phyloP scores from a whole-genome alignment of 306 rosid genomes.

The Gynostemma pentaphyllum region DNA sequence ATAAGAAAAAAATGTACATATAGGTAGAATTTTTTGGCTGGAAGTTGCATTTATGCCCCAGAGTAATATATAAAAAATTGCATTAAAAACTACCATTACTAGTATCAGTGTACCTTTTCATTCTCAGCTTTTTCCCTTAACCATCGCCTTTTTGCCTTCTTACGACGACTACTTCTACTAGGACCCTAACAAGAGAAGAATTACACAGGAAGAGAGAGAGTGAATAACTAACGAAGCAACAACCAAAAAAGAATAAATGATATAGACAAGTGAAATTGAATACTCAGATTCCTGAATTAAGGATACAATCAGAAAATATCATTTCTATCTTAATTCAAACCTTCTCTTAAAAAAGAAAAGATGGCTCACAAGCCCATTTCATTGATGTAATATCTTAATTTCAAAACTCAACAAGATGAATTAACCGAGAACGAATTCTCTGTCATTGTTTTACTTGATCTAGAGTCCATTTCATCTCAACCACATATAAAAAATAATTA shows the following conservation, averaged over 20 bases:
- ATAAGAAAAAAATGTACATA: background rate
- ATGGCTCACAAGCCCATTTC: too few species aligned
- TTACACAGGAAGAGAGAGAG: background rate
- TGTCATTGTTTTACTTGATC: background rate
- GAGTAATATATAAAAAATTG: background rate
- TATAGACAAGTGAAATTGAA: constrained; percentile 1
- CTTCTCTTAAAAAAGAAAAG: too few species aligned
- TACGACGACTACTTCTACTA: constrained; percentile 86
- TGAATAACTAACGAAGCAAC: background rate
- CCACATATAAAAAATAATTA: background rate
- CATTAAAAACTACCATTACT: constrained; percentile 5
- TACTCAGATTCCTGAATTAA: constrained; percentile 3
- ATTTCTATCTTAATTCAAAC: background rate
- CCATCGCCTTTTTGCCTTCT: constrained; percentile 74
- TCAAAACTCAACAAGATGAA: background rate
- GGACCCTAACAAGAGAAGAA: constrained; percentile 36
- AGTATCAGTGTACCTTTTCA: constrained; percentile 41
- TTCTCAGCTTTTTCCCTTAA: constrained; percentile 55
- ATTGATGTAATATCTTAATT: too few species aligned
- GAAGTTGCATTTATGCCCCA: background rate
- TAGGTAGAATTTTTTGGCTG: background rate
- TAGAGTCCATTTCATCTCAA: background rate
- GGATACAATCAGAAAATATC: background rate
- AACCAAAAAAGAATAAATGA: background rate
- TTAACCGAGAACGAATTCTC: background rate